Evolutionary conservation across 306 rosid species (phyloP), one percentile per base, ranked within the genome.

Genomic region (Prunus campanulata): DNA sequence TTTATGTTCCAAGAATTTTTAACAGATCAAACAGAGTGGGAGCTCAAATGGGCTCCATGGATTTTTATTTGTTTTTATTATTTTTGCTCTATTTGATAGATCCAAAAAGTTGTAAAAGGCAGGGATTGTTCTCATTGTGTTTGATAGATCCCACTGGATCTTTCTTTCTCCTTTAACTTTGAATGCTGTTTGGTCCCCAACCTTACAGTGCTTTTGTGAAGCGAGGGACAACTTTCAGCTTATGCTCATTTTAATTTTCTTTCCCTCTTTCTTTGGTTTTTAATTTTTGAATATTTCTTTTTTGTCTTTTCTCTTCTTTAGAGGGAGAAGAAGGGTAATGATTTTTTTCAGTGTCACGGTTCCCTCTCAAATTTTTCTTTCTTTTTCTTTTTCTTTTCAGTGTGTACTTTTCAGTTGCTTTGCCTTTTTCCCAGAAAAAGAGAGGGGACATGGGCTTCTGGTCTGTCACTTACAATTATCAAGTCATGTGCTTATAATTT

Each of bases 101-200:
- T 68, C 54, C 62, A 3, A 48, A 29, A 25, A 29, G 66, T 27
- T 25, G 2, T 15, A 56, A 56, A 50, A 30, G 32, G 55, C 11
- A 19, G 20, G 18, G 25, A 49, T 51, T 72, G 57, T 57, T 19
- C 63, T 29, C 29, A 71, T 67, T 67, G 68, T 48, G 74, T 22
- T 81, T 61, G 71, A 50, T 62, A 70, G 88, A 88, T 88, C 93
- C 74, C 75, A 73, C 54, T 66, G 81, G 68, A n/a, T 51, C 60
- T 39, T 39, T 39, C 44, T 39, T 39, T 39, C 44, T 39, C 44
- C 44, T 39, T 39, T 39, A 39, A 9, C 44, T 39, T 39, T 39
- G 44, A 39, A 39, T 39, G 9, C 2, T 39, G 44, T 51, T 49
- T 55, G 4, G 25, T 75, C 46, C 49, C 50, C 6, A 35, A 46